Evolutionary conservation across 1,139 yeast genomes (phyloP).

Genomic region (Blastobotrys arbuscula): DNA sequence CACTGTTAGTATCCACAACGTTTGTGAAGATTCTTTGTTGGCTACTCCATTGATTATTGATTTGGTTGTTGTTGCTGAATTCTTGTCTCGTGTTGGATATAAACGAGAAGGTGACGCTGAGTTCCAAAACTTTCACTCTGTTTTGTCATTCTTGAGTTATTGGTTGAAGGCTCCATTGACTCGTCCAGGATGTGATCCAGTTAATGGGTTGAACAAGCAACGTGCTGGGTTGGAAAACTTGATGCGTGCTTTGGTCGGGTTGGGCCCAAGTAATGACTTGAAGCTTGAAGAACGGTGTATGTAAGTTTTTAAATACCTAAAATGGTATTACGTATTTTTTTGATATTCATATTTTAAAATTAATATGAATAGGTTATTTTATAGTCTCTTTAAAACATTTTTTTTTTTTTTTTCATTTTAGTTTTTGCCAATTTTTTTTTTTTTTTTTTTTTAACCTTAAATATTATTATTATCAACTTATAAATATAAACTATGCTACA

Average conservation of each 20-base stretch:
- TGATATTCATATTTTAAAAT: neutral
- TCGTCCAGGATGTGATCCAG: slow-evolving; percentile 84
- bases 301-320: slow-evolving; percentile 28
- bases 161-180: slow-evolving; percentile 97
- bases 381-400: neutral
- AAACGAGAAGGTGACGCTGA: slow-evolving; percentile 44
- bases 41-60: slow-evolving; percentile 95
- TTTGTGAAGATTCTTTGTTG: slow-evolving; percentile 90
- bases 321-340: neutral
- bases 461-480: no score
- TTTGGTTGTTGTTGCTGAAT: slow-evolving; percentile 83
- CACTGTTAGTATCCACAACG: slow-evolving; percentile 88
- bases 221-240: slow-evolving; percentile 88
- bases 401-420: neutral
- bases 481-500: slow-evolving; percentile 6
- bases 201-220: slow-evolving; percentile 93
- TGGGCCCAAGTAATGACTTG: slow-evolving; percentile 85
- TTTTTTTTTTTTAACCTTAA: neutral
- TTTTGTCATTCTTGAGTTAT: slow-evolving; percentile 80
- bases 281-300: slow-evolving; percentile 87
- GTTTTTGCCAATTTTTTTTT: neutral
- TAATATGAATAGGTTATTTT: neutral
- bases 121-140: slow-evolving; percentile 72
- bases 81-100: slow-evolving; percentile 79
- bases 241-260: slow-evolving; percentile 82